A percentile compares a stretch with the other conserved stretches of the same genome.
phyloP scores from a whole-genome alignment of 441 rosid species.

The Populus trichocarpa region DNA sequence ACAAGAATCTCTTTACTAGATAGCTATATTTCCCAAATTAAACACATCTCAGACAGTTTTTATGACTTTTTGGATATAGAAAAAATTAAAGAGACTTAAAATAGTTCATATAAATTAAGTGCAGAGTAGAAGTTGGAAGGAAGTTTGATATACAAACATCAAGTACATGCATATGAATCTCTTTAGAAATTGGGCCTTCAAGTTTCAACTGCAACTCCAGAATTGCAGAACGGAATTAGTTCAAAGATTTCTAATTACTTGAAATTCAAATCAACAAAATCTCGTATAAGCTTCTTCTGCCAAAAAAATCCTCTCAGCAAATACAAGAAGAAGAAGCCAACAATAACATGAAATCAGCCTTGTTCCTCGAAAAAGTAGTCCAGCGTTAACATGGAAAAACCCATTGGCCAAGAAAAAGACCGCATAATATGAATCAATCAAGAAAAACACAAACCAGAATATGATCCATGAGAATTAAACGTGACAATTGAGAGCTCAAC shows the following conservation, averaged over 20 bases:
- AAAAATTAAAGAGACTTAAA: not conserved
- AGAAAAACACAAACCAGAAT: constrained; percentile 54
- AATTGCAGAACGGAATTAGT: not conserved
- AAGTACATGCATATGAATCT: not conserved
- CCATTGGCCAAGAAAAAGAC: not conserved
- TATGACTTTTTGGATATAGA: not conserved
- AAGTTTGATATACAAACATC: not conserved
- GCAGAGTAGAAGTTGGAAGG: not conserved
- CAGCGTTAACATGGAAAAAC: constrained; percentile 9
- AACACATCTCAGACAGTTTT: not conserved
- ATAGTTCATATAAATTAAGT: not conserved
- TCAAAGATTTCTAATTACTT: not conserved
- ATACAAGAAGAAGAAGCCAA: not conserved
- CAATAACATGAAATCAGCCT: not conserved
- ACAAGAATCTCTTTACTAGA: not conserved
- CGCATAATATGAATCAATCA: constrained; percentile 9
- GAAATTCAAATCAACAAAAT: not conserved
- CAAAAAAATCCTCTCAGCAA: not conserved
- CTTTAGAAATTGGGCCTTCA: constrained; percentile 1
- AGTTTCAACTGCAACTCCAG: constrained; percentile 1
- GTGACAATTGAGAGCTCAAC: constrained; percentile 71
- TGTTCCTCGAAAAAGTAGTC: constrained; percentile 4
- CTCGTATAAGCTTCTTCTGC: not conserved
- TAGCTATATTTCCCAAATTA: not conserved
- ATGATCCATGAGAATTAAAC: constrained; percentile 77